phyloP scores from a whole-genome alignment of 768 basidiomycete genomes.

The Russula virescens region DNA sequence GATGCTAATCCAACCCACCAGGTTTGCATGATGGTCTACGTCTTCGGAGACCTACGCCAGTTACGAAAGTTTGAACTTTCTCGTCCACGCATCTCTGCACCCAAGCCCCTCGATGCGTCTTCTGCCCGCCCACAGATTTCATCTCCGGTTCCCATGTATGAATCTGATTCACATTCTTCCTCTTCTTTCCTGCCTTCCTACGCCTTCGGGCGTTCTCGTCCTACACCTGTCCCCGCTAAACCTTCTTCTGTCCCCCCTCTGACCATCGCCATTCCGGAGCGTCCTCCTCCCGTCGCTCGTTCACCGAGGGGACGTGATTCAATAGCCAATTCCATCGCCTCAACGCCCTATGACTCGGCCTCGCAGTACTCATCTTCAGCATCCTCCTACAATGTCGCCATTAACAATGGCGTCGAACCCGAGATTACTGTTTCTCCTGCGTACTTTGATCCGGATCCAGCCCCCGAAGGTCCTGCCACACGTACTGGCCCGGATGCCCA shows the following conservation, averaged over 20 bases:
- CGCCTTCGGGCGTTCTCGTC: conserved; percentile 10
- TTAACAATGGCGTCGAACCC: conserved; percentile 13
- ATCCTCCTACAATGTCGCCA: conserved; percentile 13
- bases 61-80: conserved; percentile 73
- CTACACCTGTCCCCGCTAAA: not conserved
- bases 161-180: conserved; percentile 10
- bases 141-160: conserved; percentile 12
- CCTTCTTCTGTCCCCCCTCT: not conserved
- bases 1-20: conserved; percentile 7
- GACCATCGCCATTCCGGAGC: conserved; percentile 14
- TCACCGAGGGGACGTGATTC: conserved; percentile 14
- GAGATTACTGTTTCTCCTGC: conserved; percentile 37
- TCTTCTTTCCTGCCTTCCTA: conserved; percentile 18
- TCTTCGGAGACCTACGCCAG: conserved; percentile 76
- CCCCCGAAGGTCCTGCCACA: conserved; percentile 42
- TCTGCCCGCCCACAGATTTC: conserved; percentile 17
- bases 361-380: conserved; percentile 15
- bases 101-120: conserved; percentile 25
- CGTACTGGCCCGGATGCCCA: conserved; percentile 34
- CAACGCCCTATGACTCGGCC: conserved; percentile 16
- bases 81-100: conserved; percentile 56
- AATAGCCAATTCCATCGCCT: conserved; percentile 12
- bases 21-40: conserved; percentile 68
- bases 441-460: conserved; percentile 40
- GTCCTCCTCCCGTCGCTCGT: not conserved